Evolutionary conservation across 2,329 filamentous ascomycete species (phyloP), one percentile per base, ranked within the genome.

Genomic region (Dothideomycetes sp.): DNA sequence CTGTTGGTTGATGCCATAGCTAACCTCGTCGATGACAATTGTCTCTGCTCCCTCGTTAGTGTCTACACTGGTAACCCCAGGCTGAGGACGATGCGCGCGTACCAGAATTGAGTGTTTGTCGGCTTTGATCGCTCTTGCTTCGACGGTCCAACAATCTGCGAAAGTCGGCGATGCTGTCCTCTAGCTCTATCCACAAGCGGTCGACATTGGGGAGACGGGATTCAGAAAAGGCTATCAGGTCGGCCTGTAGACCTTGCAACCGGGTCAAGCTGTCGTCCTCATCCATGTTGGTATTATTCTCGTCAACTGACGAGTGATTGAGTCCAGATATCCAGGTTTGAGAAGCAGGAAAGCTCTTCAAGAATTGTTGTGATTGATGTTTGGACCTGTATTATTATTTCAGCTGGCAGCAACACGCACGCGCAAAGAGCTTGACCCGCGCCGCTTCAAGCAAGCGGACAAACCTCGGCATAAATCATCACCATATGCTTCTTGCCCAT

Each of bases 181-280:
- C 78, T 33, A 96, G 70, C 57, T 76, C 73, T 36, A 65, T 56
- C 52, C 77, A 73, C 44, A 82, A 70, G 49, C 85, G 77, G 47
- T 89, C 80, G 27, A 84, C 65, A 47, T 80, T 78, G 22, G 80
- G 72, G 37, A 86, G 63, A 19, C 81, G 76, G 43, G 78, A 76
- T 54, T 91, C 80, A 48, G 77, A 76, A 52, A 91, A 72, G 43
- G 82, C 79, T 51, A 82, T 69, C 47, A 98, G 77, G 65, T 94
- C 87, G 60, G 83, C 78, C 62, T 94, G 84, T 53, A 98, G 78
- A 61, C 78, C 80, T 67, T 88, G 80, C 55, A 96, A 77, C 63
- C 79, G 76, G 57, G 81, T 80, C 57, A 93, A 72, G 56, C 74
- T 77, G 59, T 79, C 79, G 58, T 77, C 68, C 56, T 82, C 80